A percentile compares a stretch with the other conserved stretches of the same genome.
These are phyloP conservation scores for Theobroma cacao DNA, from an alignment of 345 rosid species.

Conservation along the genomic window DNA sequence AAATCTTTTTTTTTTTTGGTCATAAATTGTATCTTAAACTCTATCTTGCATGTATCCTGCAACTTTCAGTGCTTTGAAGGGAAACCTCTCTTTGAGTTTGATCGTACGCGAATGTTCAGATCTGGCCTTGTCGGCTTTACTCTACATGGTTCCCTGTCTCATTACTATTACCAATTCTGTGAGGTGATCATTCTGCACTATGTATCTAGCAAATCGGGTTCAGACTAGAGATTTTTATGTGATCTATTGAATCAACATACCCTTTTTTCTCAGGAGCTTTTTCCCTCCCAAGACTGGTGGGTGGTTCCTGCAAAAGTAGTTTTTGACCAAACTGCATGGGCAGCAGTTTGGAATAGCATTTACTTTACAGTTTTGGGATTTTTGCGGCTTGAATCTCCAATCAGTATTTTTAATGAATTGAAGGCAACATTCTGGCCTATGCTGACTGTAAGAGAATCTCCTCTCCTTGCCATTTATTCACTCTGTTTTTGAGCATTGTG, in stretches of 20 bases:
- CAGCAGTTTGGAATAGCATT: constrained; percentile 92
- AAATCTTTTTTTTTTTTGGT: background rate
- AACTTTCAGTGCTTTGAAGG: constrained; percentile 77
- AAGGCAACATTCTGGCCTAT: constrained; percentile 80
- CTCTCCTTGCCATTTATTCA: background rate
- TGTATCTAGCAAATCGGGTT: background rate
- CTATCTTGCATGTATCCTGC: background rate
- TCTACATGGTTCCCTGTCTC: constrained; percentile 89
- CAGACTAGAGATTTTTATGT: background rate
- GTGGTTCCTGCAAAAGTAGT: constrained; percentile 89
- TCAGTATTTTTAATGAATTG: constrained; percentile 56
- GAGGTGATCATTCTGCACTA: constrained; percentile 46
- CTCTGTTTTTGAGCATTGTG: background rate
- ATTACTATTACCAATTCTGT: constrained; percentile 86
- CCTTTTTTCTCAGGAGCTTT: constrained; percentile 46
- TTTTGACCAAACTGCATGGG: constrained; percentile 92
- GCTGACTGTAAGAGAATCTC: constrained; percentile 64
- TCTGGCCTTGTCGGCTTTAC: constrained; percentile 95
- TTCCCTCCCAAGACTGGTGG: constrained; percentile 96
- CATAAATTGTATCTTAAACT: background rate
- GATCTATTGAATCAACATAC: background rate
- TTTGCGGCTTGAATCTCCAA: constrained; percentile 80
- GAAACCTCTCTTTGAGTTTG: constrained; percentile 82
- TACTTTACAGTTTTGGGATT: constrained; percentile 69
- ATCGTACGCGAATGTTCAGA: constrained; percentile 78